phyloP scores from a whole-genome alignment of 208 protist genomes.

The Leishmania braziliensis region DNA sequence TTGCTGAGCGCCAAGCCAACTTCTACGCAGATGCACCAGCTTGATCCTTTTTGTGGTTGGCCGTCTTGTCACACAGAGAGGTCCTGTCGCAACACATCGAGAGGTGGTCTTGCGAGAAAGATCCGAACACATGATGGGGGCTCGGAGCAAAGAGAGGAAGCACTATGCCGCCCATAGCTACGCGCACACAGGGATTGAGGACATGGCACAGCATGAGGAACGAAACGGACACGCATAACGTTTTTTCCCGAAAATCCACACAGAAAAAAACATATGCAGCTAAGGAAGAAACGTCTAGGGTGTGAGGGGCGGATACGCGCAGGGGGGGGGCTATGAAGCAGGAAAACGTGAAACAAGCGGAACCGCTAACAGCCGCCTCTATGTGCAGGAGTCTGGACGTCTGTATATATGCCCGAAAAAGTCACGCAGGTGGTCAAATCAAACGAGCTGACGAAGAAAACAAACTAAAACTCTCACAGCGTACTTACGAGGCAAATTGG shows the following conservation, averaged over 20 bases:
- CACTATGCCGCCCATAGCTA: neutral
- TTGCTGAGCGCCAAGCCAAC: neutral
- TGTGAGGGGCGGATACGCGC: neutral
- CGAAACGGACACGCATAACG: neutral
- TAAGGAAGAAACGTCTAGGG: neutral
- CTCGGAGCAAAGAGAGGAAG: too few relatives aligned
- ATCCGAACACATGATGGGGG: neutral
- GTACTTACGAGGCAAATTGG: neutral
- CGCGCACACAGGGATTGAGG: neutral
- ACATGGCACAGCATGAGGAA: neutral
- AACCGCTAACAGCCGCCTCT: neutral
- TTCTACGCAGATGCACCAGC: neutral
- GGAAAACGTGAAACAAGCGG: neutral
- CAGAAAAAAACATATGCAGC: too few relatives aligned
- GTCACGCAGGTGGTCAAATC: neutral
- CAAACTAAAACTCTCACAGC: neutral
- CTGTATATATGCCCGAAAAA: too few relatives aligned
- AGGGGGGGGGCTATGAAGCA: neutral
- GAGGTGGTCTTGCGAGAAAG: neutral
- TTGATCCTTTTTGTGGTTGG: neutral
- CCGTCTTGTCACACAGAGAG: neutral
- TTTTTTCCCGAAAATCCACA: too few relatives aligned
- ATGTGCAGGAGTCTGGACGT: neutral
- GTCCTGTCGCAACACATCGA: neutral
- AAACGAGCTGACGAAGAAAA: neutral